Base-by-base conservation (phyloP, 2,329 filamentous ascomycete species). In the Nemania sp. region DNA sequence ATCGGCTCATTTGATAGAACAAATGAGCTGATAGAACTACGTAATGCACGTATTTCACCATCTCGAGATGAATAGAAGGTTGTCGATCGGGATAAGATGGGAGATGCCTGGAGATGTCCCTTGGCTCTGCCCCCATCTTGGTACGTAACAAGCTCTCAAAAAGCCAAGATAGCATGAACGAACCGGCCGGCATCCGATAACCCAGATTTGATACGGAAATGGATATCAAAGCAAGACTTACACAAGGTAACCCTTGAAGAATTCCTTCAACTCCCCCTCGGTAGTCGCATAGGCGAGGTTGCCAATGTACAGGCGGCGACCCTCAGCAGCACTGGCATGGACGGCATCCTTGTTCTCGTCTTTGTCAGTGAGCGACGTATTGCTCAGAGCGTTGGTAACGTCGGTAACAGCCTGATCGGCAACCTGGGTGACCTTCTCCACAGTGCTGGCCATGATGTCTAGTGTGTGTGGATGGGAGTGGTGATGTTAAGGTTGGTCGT, bases 251-350 rank as follows among this genome's bases (percentile, higher is more conserved):
- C 91, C 93, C 89, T 96, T 95, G 92, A 99, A 99, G 90, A 99
- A 99, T 79, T 96, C 93, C 89, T 97, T 97, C 89, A 99, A 93
- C 91, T 98, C 94, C 92, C 93, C 96, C 93, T 98, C 96, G 84
- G 94, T 97, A 91, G 96, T 98, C 91, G 95, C 94, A 85, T 99
- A 99, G 80, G 96, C 96, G 90, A 99, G 93, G 89, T 99, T 99
- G 88, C 96, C 96, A 88, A 99, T 98, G 88, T 99, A 99, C 80
- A 99, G 92, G 87, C 96, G 93, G 88, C 96, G 93, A 84, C 96
- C 95, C 89, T 99, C 96, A 84, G 95, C 94, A 84, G 96, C 96
- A 87, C 94, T 97, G 85, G 94, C 93, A 83, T 96, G 91, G 81
- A 96, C 94, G 83, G 94, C 94, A 83, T 97, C 94, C 87, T 86